phyloP scores from a whole-genome alignment of 2,329 filamentous ascomycete genomes.

The Epichloe brachyelytri region DNA sequence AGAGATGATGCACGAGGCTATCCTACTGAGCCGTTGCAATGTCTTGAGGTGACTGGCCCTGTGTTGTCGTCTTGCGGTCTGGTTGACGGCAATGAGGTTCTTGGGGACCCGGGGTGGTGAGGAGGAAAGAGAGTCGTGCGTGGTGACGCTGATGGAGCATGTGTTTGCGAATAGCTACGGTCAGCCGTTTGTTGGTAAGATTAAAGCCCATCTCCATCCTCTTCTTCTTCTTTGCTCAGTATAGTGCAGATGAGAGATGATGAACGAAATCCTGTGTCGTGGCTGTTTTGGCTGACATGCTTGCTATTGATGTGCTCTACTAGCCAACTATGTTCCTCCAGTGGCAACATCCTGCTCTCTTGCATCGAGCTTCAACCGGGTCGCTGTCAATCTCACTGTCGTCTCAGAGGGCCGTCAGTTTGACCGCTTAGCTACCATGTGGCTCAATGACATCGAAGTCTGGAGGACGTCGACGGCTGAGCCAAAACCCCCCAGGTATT shows the following conservation, averaged over 20 bases:
- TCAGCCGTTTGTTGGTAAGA: slow-evolving; percentile 56
- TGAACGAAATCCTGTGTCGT: background rate
- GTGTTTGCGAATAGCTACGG: slow-evolving; percentile 62
- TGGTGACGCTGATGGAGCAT: slow-evolving; percentile 53
- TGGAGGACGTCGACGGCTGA: slow-evolving; percentile 76
- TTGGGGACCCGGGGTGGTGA: background rate
- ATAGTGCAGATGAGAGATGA: background rate
- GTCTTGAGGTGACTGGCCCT: slow-evolving; percentile 58
- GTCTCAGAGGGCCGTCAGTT: slow-evolving; percentile 60
- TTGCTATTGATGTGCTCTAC: background rate
- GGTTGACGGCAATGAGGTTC: slow-evolving; percentile 5
- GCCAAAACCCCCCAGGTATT: slow-evolving; percentile 55
- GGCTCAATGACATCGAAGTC: slow-evolving; percentile 64
- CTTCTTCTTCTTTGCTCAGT: background rate
- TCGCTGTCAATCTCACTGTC: slow-evolving; percentile 65
- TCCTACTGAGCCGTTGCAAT: slow-evolving; percentile 25
- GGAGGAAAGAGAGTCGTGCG: slow-evolving; percentile 22
- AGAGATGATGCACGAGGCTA: background rate
- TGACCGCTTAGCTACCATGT: slow-evolving; percentile 65
- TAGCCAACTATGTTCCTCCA: slow-evolving; percentile 26
- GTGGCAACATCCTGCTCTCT: slow-evolving; percentile 47
- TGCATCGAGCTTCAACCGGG: slow-evolving; percentile 56
- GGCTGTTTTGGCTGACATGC: background rate
- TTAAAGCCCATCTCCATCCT: background rate
- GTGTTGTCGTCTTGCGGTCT: slow-evolving; percentile 37